Evolutionary conservation across 2,329 filamentous ascomycete species (phyloP), one percentile per base, ranked within the genome.

Genomic region (Pseudogymnoascus sp.): DNA sequence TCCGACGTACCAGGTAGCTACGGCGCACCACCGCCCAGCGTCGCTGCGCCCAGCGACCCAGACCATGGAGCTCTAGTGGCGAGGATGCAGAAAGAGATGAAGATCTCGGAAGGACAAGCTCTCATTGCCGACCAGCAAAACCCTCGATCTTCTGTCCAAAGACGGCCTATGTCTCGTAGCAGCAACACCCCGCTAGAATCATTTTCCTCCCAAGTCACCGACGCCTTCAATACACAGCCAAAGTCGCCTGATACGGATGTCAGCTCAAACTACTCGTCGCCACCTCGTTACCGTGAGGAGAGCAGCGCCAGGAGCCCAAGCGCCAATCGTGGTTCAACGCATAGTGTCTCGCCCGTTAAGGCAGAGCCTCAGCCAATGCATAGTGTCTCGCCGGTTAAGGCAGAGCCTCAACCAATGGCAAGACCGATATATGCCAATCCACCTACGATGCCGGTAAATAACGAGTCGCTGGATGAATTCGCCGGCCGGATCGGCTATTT

Each of bases 391-490:
- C 59, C 59, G 2, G 3, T 28, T 19, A 63, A 35, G 1, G 10
- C 68, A 72, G 33, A 23, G 7, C 33, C 19, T 26, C 17, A 26
- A 3, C 36, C 59, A 40, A 40, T 40, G 33, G 33, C 36, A 28
- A 57, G 47, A 13, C 47, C 28, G 47, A 11, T 57, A 57, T 35
- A 35, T 35, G 47, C 47, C 6, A 33, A 57, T 57, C 47, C 28
- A 57, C 47, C 47, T 15, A n/a, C 47, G n/a, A 26, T n/a, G 63
- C 76, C 81, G 4, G 77, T 82, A n/a, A 78, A 79, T 2, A 86
- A 89, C 60, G 85, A 87, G 63, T 87, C 91, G 0, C 80, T 93
- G 60, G 76, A 82, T 7, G 83, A 87, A 11, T 96, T 96, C 72
- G 83, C 85, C 3, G 73, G 78, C 5, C 87, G 91, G 26, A 89